These are phyloP conservation scores for Trichomonas vaginalis DNA, from an alignment of 208 protist genomes.

Conservation along the genomic window DNA sequence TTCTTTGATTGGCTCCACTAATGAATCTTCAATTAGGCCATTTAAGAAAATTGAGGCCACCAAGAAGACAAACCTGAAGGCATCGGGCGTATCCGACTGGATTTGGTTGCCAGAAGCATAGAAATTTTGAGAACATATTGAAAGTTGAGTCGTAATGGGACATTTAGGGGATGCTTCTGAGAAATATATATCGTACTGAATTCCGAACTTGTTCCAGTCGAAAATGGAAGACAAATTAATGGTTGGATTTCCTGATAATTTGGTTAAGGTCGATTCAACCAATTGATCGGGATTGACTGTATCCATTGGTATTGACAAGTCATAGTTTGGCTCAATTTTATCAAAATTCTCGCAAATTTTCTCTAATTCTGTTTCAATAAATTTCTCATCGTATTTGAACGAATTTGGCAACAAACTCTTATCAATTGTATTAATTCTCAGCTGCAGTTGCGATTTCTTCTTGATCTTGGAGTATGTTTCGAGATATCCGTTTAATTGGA, in stretches of 20 bases:
- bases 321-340: background rate
- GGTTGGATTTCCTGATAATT: background rate
- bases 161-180: background rate
- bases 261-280: background rate
- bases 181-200: background rate
- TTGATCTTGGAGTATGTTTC: background rate
- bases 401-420: background rate
- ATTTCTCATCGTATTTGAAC: background rate
- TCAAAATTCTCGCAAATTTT: background rate
- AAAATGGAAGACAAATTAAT: background rate
- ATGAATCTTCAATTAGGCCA: background rate
- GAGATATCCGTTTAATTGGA: background rate
- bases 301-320: background rate
- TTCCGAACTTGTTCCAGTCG: background rate
- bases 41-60: background rate
- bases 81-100: background rate
- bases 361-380: background rate
- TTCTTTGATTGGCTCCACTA: background rate
- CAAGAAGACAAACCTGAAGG: background rate
- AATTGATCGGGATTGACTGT: background rate
- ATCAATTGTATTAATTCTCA: background rate
- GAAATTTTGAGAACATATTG: background rate
- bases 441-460: background rate
- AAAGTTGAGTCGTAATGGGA: background rate
- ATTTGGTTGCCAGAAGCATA: background rate